These are phyloP conservation scores for Neophaeococcomyces aloes DNA, from an alignment of 2,329 filamentous ascomycete species.

Conservation along the genomic window DNA sequence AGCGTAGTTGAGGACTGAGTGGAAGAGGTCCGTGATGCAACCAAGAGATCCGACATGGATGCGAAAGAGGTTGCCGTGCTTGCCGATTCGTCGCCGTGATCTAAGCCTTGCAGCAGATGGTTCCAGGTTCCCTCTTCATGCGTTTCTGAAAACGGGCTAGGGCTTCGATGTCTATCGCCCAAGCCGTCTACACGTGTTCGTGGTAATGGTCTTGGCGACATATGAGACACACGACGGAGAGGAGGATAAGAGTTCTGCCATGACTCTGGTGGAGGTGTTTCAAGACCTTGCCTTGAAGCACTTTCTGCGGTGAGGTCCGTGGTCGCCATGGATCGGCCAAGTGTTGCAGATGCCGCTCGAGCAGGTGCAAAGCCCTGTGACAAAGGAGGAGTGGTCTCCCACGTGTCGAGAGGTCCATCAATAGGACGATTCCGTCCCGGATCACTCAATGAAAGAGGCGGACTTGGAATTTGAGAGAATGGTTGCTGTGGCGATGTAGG, in stretches of 20 bases:
- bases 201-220: constrained; percentile 15
- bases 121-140: constrained; percentile 58
- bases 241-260: constrained; percentile 16
- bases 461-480: constrained; percentile 17
- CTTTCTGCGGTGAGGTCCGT: too few relatives aligned
- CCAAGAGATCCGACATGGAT: constrained; percentile 41
- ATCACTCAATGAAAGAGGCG: constrained; percentile 23
- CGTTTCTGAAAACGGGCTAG: constrained; percentile 45
- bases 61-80: constrained; percentile 75
- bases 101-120: constrained; percentile 66
- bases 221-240: constrained; percentile 27
- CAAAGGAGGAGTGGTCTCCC: constrained; percentile 22
- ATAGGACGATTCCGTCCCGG: constrained; percentile 13
- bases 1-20: constrained; percentile 38
- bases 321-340: neutral
- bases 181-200: constrained; percentile 53
- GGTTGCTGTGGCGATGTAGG: constrained; percentile 1
- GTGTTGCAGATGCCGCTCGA: constrained; percentile 10
- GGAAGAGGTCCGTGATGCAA: constrained; percentile 21
- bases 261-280: constrained; percentile 15
- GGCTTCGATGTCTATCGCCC: constrained; percentile 71
- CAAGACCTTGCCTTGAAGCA: constrained; percentile 9
- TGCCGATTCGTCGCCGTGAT: constrained; percentile 69
- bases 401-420: constrained; percentile 17
- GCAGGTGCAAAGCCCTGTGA: constrained; percentile 38